Base-by-base conservation (phyloP, 2,329 filamentous ascomycete genomes). In the Phialophora verrucosa region DNA sequence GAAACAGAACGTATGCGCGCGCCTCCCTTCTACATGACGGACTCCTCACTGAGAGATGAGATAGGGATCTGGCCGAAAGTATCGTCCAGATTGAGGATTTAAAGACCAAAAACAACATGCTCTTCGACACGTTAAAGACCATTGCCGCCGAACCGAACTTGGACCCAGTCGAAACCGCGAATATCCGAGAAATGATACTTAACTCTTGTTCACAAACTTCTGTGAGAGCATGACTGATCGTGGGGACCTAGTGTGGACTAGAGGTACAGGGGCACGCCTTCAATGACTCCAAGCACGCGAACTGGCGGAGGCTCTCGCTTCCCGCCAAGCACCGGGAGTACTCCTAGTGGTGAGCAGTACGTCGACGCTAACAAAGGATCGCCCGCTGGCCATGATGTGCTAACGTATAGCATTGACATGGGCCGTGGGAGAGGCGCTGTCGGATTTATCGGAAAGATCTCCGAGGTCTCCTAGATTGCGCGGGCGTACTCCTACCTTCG, bases 381-480 rank as follows among this genome's bases (percentile, higher is more conserved):
- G 27, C 49, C 49, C 49, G 23, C 11, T 5, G 23, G 27, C 23
- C 20, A 25, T 17, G 27, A 23, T 10, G 49, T 25, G 23, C 49
- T 51, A 8, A 51, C 49, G 4, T 14, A 51, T 14, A 29, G 20
- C 23, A 17, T 29, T 8, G 51, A 68, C 55, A 51, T 71, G 17
- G 68, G 65, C 17, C 23, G 31, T 35, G 69, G 69, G n/a, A 50
- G 38, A 11, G 68, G 69, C 14, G 65, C 67, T 2, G 56, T 65
- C 23, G 69, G 69, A 17, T 70, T 62, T 42, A 51, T 70, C 12
- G 69, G 69, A 17, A 70, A 70, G 55, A 68, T 68, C 42, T 71
- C 69, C 1, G 69, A 70, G 23, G 68, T 71, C 42, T 66, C 67
- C 35, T 71, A 68, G 69, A 63, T 71, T 27, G 63, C 64, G 51